A percentile compares a stretch with the other conserved stretches of the same genome.
Conservation (phyloP, 495 filamentous ascomycete genomes). For the Talaromyces proteolyticus region DNA sequence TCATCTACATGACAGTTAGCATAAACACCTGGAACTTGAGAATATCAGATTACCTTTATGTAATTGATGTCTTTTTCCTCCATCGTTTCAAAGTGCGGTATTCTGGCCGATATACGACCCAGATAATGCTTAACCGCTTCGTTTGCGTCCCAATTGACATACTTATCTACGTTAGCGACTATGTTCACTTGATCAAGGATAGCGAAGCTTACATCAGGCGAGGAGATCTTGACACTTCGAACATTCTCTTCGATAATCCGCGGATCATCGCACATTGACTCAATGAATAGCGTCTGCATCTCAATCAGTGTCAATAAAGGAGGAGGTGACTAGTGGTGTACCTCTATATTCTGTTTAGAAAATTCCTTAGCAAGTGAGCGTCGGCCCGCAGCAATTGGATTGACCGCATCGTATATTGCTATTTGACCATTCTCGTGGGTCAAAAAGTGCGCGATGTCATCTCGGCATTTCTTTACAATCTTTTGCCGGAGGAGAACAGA, state of each 20-base stretch:
- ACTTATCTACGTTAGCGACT: slow-evolving; percentile 38
- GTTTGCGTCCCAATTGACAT: slow-evolving; percentile 81
- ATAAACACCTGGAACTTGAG: not conserved
- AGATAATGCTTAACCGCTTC: slow-evolving; percentile 91
- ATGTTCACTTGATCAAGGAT: not conserved
- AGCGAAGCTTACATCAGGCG: slow-evolving; percentile 69
- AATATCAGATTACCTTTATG: slow-evolving; percentile 63
- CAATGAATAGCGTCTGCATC: slow-evolving; percentile 82
- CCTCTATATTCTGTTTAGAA: slow-evolving; percentile 89
- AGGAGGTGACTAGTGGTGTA: slow-evolving; percentile 27
- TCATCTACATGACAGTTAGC: slow-evolving; percentile 57
- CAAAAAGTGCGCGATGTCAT: slow-evolving; percentile 94
- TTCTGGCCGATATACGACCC: slow-evolving; percentile 79
- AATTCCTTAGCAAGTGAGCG: slow-evolving; percentile 91
- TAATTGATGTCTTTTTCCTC: slow-evolving; percentile 88
- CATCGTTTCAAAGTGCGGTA: slow-evolving; percentile 96
- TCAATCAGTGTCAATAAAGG: slow-evolving; percentile 6
- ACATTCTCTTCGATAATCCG: slow-evolving; percentile 96
- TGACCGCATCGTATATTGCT: slow-evolving; percentile 99
- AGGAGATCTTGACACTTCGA: slow-evolving; percentile 93
- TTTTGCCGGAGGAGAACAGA: slow-evolving; percentile 89
- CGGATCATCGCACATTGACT: slow-evolving; percentile 90
- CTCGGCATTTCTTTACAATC: slow-evolving; percentile 94
- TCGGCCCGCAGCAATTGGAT: slow-evolving; percentile 78
- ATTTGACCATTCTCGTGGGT: slow-evolving; percentile 97